Evolutionary conservation across 192 early-diverging fungal species (phyloP).

Genomic region (Radiomyces spectabilis): DNA sequence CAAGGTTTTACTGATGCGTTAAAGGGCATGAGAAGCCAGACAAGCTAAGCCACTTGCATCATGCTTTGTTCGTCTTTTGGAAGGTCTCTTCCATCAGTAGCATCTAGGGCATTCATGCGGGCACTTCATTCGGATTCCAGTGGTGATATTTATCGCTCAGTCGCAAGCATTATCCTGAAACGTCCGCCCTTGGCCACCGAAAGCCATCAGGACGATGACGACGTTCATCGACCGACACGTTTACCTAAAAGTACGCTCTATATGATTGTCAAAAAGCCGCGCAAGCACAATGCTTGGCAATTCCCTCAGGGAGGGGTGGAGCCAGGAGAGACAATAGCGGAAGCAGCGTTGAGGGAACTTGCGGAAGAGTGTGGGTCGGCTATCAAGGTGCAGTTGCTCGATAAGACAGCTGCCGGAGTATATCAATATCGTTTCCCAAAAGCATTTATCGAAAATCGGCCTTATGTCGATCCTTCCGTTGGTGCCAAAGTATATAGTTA

Average conservation of each 20-base stretch:
- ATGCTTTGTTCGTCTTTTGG: too few relatives aligned
- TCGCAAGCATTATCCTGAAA: not conserved
- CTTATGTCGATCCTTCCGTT: slow-evolving; percentile 4
- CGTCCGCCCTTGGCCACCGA: not conserved
- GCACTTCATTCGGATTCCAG: too few relatives aligned
- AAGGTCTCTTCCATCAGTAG: too few relatives aligned
- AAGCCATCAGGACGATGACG: not conserved
- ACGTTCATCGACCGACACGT: not conserved
- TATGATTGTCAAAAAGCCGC: slow-evolving; percentile 64
- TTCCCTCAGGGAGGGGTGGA: slow-evolving; percentile 64
- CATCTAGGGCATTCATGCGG: too few relatives aligned
- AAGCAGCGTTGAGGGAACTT: slow-evolving; percentile 67
- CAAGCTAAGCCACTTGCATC: too few relatives aligned
- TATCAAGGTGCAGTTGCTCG: slow-evolving; percentile 74
- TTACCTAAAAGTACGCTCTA: slow-evolving; percentile 54
- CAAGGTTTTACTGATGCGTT: too few relatives aligned
- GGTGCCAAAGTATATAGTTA: slow-evolving; percentile 8
- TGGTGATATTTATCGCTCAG: slow-evolving; percentile 1
- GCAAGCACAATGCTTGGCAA: slow-evolving; percentile 55
- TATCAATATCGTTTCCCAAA: slow-evolving; percentile 27
- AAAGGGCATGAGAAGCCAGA: too few relatives aligned
- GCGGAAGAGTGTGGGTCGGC: slow-evolving; percentile 59
- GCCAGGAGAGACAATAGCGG: slow-evolving; percentile 56
- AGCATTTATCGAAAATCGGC: slow-evolving; percentile 3
- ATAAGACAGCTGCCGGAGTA: slow-evolving; percentile 61